phyloP scores from a whole-genome alignment of 441 rosid species.

The Erodium moschatum region DNA sequence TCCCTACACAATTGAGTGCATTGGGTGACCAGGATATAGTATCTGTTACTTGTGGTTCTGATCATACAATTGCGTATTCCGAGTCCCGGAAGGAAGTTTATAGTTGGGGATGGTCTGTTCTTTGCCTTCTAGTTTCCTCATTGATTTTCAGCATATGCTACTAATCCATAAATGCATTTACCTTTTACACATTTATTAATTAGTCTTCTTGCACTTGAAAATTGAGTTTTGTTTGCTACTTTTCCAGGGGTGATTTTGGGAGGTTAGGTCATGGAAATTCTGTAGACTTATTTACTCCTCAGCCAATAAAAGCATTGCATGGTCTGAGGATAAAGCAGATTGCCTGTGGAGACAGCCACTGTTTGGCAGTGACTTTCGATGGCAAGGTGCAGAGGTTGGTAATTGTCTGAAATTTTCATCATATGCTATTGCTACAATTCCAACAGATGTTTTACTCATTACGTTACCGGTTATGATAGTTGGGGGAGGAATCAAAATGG shows the following conservation, averaged over 20 bases:
- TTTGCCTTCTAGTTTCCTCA: constrained; percentile 10
- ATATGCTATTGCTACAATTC: neutral
- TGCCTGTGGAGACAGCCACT: constrained; percentile 97
- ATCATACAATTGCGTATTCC: constrained; percentile 83
- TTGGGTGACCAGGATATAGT: constrained; percentile 54
- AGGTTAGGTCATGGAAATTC: constrained; percentile 96
- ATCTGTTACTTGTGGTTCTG: constrained; percentile 87
- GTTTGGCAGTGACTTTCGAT: constrained; percentile 80
- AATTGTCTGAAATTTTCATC: neutral
- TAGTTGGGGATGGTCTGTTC: constrained; percentile 96
- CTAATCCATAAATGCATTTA: too few relatives aligned
- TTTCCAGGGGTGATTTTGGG: constrained; percentile 93
- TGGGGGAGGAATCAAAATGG: constrained; percentile 99
- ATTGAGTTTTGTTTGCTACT: constrained; percentile 2
- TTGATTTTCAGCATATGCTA: too few relatives aligned
- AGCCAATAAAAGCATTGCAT: constrained; percentile 68
- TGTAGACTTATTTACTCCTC: constrained; percentile 86
- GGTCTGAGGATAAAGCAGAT: constrained; percentile 79
- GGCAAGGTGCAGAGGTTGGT: constrained; percentile 84
- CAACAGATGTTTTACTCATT: too few relatives aligned
- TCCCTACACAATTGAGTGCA: constrained; percentile 68
- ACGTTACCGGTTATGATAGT: constrained; percentile 31
- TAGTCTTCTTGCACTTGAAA: constrained; percentile 8
- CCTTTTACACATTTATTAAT: neutral
- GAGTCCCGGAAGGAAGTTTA: constrained; percentile 50